Conservation (phyloP, 345 rosid species). For the Eucalyptus curtisii region DNA sequence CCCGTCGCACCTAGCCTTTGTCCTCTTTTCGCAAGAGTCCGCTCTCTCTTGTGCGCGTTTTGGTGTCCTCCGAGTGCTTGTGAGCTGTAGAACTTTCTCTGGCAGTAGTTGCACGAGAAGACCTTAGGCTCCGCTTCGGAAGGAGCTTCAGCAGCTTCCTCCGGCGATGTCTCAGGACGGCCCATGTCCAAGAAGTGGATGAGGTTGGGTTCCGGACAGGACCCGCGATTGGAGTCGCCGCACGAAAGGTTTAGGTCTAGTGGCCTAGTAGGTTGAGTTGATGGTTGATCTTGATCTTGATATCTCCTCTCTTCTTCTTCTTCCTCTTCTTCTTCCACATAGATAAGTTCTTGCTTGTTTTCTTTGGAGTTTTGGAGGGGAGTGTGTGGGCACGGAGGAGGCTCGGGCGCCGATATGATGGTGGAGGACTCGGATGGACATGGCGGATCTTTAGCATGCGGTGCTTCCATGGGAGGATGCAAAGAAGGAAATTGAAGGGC, state of each 20-base stretch:
- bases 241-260: constrained; percentile 23
- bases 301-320: background rate
- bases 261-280: background rate
- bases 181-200: constrained; percentile 27
- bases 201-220: constrained; percentile 58
- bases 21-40: constrained; percentile 31
- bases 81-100: constrained; percentile 21
- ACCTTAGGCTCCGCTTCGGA: constrained; percentile 13
- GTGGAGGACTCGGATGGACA: constrained; percentile 2
- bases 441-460: background rate
- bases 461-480: background rate
- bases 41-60: constrained; percentile 28
- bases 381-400: constrained; percentile 1
- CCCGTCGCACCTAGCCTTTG: background rate
- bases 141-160: background rate
- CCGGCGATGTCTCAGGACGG: background rate
- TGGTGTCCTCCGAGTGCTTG: constrained; percentile 25
- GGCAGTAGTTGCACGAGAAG: constrained; percentile 25
- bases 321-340: background rate
- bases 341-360: background rate
- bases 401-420: constrained; percentile 12
- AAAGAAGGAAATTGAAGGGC: background rate
- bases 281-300: background rate
- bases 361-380: constrained; percentile 1
- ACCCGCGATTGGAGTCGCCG: constrained; percentile 11